Evolutionary conservation across 805 yeast genomes (phyloP).

Genomic region (Wickerhamiella vanderwaltii): DNA sequence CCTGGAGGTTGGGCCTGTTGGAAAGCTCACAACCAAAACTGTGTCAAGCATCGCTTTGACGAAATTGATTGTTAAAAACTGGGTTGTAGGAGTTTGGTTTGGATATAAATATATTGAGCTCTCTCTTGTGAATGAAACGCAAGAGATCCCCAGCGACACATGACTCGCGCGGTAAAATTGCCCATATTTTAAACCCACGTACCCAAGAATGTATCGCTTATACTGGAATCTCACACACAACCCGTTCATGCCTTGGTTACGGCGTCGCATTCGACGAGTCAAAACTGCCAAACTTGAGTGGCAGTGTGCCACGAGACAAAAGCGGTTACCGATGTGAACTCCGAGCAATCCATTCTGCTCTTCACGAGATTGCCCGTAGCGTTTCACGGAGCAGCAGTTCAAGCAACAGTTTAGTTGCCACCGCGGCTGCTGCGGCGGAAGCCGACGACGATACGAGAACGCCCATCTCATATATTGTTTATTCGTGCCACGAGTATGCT

Average conservation of each 20-base stretch:
- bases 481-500: slow-evolving; percentile 12
- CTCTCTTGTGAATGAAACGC: too few species aligned
- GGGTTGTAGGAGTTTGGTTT: too few species aligned
- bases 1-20: too few species aligned
- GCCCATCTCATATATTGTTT: slow-evolving; percentile 4
- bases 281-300: slow-evolving; percentile 11
- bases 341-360: slow-evolving; percentile 12
- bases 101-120: too few species aligned
- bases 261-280: slow-evolving; percentile 12
- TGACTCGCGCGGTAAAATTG: too few species aligned
- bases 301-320: slow-evolving; percentile 7
- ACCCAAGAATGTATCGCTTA: background rate
- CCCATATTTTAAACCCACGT: slow-evolving; percentile 9
- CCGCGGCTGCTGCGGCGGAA: background rate
- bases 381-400: background rate
- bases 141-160: too few species aligned
- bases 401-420: background rate
- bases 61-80: too few species aligned
- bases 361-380: slow-evolving; percentile 5
- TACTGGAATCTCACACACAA: background rate
- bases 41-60: too few species aligned
- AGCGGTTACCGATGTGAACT: slow-evolving; percentile 13
- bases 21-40: too few species aligned
- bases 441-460: background rate
- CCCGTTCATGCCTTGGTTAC: slow-evolving; percentile 10